Percentiles rank a stretch among this genome's conserved stretches.
These are phyloP conservation scores for Salix koriyanagi DNA, from an alignment of 345 rosid species.

Conservation along the genomic window DNA sequence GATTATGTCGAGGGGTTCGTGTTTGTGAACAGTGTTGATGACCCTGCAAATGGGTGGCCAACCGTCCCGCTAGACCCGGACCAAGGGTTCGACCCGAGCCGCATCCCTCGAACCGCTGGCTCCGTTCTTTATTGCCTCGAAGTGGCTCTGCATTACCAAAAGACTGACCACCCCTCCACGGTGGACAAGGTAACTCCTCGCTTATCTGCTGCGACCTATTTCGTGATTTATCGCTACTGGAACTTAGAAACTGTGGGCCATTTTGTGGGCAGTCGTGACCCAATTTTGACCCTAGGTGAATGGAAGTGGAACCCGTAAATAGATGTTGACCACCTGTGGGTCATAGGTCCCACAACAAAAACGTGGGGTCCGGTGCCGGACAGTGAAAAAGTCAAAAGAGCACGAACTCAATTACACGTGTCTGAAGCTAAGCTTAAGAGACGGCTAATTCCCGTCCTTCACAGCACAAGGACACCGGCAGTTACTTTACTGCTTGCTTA, in stretches of 20 bases:
- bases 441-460: slow-evolving; percentile 18
- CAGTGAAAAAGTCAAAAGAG: slow-evolving; percentile 27
- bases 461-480: background rate
- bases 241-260: slow-evolving; percentile 20
- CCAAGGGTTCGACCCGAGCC: slow-evolving; percentile 43
- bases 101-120: slow-evolving; percentile 47
- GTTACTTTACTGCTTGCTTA: background rate
- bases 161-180: slow-evolving; percentile 35
- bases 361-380: slow-evolving; percentile 3
- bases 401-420: slow-evolving; percentile 36
- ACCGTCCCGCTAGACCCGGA: slow-evolving; percentile 48
- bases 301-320: slow-evolving; percentile 19
- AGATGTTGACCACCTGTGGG: slow-evolving; percentile 24
- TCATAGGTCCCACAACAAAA: slow-evolving; percentile 2
- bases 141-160: slow-evolving; percentile 60
- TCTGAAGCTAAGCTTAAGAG: slow-evolving; percentile 16
- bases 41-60: slow-evolving; percentile 84
- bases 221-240: background rate
- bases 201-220: slow-evolving; percentile 8
- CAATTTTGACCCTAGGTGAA: slow-evolving; percentile 31
- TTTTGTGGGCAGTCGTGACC: slow-evolving; percentile 5
- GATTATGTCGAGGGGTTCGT: slow-evolving; percentile 92
- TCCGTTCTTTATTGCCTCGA: slow-evolving; percentile 86
- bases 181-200: slow-evolving; percentile 57
- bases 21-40: slow-evolving; percentile 65